Base-by-base conservation (phyloP, 495 filamentous ascomycete genomes). In the Aspergillus baeticus region DNA sequence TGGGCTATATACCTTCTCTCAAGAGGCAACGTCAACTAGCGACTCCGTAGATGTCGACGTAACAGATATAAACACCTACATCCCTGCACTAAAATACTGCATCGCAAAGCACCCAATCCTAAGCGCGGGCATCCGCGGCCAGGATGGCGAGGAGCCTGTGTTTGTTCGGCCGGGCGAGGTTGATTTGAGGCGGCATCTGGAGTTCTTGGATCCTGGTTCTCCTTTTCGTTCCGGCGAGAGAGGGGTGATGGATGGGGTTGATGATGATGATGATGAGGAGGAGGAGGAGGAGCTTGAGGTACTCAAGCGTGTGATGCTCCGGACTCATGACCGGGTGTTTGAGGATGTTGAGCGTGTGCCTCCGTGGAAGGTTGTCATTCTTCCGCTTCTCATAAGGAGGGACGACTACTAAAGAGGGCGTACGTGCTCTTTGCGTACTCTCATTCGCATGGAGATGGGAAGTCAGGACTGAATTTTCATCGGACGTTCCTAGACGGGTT, bases 391-490 rank as follows among this genome's bases (percentile, higher is more conserved):
- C 0, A 22, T 1, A 5, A 33, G 17, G 17, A 8, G 29, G 33
- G 35, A 6, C 18, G 41, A n/a, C n/a, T n/a, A n/a, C n/a, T n/a
- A 43, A 35, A 52, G 34, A 37, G 60, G 6, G 29, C 50, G 6
- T 63, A 55, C 18, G 51, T 63, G 10, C 11, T 58, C 0, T 63
- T 43, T 41, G 57, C 54, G 3, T 63, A 60, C 34, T 63, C 61
- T 0, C 61, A 63, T 39, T 31, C 61, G 1, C 61, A 60, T 31
- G 61, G 61, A 2, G 61, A 63, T 21, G 61, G 58, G 20, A 54
- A 38, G 36, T 60, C 58, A 10, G 61, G 53, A 6, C 31, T 63
- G 2, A 53, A 49, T 29, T 63, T 63, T 14, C 61, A 63, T 33
- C 34, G 46, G 20, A 31, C 61, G 10, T 63, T 63, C 31, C 44